phyloP scores from a whole-genome alignment of 345 rosid genomes.

The Sonneratia alba region DNA sequence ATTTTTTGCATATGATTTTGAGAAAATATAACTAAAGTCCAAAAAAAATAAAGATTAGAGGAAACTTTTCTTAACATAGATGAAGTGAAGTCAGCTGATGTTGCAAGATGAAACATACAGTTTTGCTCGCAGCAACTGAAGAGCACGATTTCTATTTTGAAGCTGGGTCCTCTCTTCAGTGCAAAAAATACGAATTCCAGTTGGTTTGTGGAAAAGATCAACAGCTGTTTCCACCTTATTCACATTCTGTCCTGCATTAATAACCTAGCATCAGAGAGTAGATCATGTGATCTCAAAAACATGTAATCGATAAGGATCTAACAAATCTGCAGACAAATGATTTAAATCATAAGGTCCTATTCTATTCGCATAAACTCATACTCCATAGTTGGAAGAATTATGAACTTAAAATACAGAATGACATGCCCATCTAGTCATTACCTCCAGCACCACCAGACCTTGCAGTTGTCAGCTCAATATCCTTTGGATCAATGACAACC shows the following conservation, averaged over 20 bases:
- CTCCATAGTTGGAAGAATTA: not conserved
- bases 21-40: not conserved
- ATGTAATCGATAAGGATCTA: not conserved
- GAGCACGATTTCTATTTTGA: constrained; percentile 64
- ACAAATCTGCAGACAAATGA: not conserved
- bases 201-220: constrained; percentile 88
- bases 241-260: constrained; percentile 81
- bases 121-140: constrained; percentile 92
- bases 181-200: constrained; percentile 93
- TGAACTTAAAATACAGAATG: not conserved
- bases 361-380: not conserved
- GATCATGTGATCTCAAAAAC: not conserved
- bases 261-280: constrained; percentile 9
- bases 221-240: constrained; percentile 97
- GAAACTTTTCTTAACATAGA: not conserved
- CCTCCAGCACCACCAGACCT: constrained; percentile 99
- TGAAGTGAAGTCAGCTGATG: not conserved
- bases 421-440: constrained; percentile 18
- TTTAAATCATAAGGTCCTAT: not conserved
- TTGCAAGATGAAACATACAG: constrained; percentile 31
- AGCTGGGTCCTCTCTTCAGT: constrained; percentile 92
- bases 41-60: not conserved
- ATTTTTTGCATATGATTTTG: not conserved
- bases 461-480: constrained; percentile 87
- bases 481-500: constrained; percentile 88